Evolutionary conservation across 1,284 basidiomycete species (phyloP), one percentile per base, ranked within the genome.

Genomic region (Tilletia horrida): DNA sequence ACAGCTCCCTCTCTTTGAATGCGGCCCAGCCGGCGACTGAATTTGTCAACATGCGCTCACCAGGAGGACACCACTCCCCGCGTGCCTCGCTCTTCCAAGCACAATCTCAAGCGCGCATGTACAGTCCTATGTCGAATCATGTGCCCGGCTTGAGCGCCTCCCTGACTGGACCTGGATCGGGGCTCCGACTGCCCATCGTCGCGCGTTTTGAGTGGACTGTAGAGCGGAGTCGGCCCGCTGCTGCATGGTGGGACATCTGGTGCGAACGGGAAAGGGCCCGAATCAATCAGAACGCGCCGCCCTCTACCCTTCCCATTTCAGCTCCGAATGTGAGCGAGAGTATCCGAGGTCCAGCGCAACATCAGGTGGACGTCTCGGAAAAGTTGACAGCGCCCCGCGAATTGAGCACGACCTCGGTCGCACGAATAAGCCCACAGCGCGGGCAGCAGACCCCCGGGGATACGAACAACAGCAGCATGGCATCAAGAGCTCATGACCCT

Each of bases 181-280:
- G 63, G 61, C 21, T 55, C 9, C 72, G 67, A 13, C 40, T 81
- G 35, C 79, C 79, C 7, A 81, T 81, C 52, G 73, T 81, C 21
- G 77, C 72, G 2, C 71, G 72, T 27, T 71, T 81, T 44, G 79
- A 81, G 55, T 81, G 78, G 78, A 70, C 72, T 42, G 77, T 81
- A 16, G 79, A 81, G 55, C 64, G 69, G 9, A 63, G 63, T 42
- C 73, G 74, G 21, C 55, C 55, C 4, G 55, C 55, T 13, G 79
- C 79, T 4, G 64, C 70, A 0, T 81, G 79, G 79, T 81, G 79
- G 79, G 65, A 65, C 14, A 43, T 31, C 27, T 77, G 73, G 70
- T 47, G 63, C 11, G 66, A 63, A 50, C 50, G 64, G 43, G 61
- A 62, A 16, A 66, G 25, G 25, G 63, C 68, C 1, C 18, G 55